phyloP scores from a whole-genome alignment of 2,329 filamentous ascomycete genomes.

The Gnomoniopsis smithogilvyi region DNA sequence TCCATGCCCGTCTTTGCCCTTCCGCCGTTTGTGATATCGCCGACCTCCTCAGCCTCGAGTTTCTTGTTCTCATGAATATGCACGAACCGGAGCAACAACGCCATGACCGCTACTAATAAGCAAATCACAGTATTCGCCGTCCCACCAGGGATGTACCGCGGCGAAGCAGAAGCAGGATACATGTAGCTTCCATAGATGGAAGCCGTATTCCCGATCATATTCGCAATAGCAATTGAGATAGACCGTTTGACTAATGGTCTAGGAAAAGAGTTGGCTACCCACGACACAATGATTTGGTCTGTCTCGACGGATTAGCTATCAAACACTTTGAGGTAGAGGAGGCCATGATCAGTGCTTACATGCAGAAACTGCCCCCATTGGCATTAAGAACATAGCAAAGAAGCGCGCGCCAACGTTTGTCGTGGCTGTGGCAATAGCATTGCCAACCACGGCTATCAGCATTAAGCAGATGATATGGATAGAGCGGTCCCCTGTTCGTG shows the following conservation, averaged over 20 bases:
- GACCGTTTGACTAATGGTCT: slow-evolving; percentile 67
- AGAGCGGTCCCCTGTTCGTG: slow-evolving; percentile 51
- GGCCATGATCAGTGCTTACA: slow-evolving; percentile 27
- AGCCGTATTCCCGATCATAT: slow-evolving; percentile 61
- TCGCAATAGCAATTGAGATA: slow-evolving; percentile 62
- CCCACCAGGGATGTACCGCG: slow-evolving; percentile 50
- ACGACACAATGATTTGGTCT: slow-evolving; percentile 60
- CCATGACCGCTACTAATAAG: slow-evolving; percentile 54
- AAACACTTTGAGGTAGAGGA: fast-evolving
- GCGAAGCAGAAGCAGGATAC: slow-evolving; percentile 39
- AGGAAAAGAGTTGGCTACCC: slow-evolving; percentile 67
- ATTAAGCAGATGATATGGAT: slow-evolving; percentile 54
- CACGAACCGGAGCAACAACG: slow-evolving; percentile 48
- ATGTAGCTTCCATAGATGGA: slow-evolving; percentile 47
- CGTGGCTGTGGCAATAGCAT: slow-evolving; percentile 52
- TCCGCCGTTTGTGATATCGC: slow-evolving; percentile 28
- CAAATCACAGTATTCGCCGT: slow-evolving; percentile 61
- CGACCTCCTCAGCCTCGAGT: slow-evolving; percentile 37
- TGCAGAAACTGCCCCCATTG: slow-evolving; percentile 48
- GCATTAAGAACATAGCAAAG: slow-evolving; percentile 62
- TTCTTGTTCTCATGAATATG: slow-evolving; percentile 59
- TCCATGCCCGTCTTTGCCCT: slow-evolving; percentile 25
- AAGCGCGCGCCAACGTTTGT: slow-evolving; percentile 49
- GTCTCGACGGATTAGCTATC: neutral
- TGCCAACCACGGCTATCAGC: slow-evolving; percentile 48